Base-by-base conservation (phyloP, 2,329 filamentous ascomycete genomes). In the Colletotrichum aenigma region DNA sequence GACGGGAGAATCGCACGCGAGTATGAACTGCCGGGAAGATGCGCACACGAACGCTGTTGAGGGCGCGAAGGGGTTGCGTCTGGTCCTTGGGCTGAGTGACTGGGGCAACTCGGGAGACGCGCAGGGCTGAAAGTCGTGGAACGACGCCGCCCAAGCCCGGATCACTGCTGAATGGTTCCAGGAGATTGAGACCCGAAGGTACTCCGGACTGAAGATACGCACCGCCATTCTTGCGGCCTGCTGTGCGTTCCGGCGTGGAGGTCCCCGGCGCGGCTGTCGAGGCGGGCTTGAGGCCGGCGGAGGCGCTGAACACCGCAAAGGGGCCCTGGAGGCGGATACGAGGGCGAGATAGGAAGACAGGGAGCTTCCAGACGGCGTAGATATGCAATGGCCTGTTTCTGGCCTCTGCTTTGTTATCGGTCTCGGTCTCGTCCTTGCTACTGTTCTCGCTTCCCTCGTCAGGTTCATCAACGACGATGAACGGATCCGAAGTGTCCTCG, bases 101-200 rank as follows among this genome's bases (percentile, higher is more conserved):
- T 7, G 94, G 94, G 8, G 93, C 91, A 6, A 96, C 93, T 77
- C 93, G 91, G 56, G 93, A 95, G 38, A 96, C 94, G 64, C 94
- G 89, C 76, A 94, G 87, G 7, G 94, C 94, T 12, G 94, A 95
- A 3, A 97, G 87, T 34, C 91, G 90, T 62, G 94, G 93, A 78
- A 89, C 88, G 30, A 91, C 85, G 43, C 92, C 91, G 18, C 86
- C 87, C 21, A 95, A 86, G 30, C 89, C 89, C 26, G 92, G 90
- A 80, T 96, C 94, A 76, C 87, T 88, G 68, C 89, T 88, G 76
- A 96, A 94, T 4, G 94, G 90, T 81, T 94, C 93, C 16, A 97
- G 90, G n/a, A 96, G 87, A 82, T 96, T 97, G 77, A 95, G 87
- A 3, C 94, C 93, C 8, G 93, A 90, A 1, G 94, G 92, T 30